Evolutionary conservation across 1,284 basidiomycete species (phyloP).

Genomic region (Thecaphora thlaspeos): DNA sequence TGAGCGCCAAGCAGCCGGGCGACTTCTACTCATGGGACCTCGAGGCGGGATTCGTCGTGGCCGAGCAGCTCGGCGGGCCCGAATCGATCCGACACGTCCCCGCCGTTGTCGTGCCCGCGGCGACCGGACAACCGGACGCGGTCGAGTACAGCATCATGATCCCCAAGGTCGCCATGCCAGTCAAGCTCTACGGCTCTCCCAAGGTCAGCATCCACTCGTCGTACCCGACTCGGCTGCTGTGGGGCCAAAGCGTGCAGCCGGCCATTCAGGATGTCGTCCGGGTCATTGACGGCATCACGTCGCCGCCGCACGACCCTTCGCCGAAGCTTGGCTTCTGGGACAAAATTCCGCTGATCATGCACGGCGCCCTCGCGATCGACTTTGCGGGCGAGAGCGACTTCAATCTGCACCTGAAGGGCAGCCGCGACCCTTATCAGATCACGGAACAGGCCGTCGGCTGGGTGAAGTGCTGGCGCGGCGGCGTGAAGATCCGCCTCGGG

Average conservation of each 20-base stretch:
- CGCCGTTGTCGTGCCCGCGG: slow-evolving; percentile 48
- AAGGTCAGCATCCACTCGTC: slow-evolving; percentile 68
- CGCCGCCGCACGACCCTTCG: slow-evolving; percentile 80
- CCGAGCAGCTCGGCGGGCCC: slow-evolving; percentile 78
- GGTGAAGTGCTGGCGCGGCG: slow-evolving; percentile 79
- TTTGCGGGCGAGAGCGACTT: slow-evolving; percentile 70
- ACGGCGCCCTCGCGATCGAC: slow-evolving; percentile 74
- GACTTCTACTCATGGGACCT: slow-evolving; percentile 64
- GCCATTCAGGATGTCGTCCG: slow-evolving; percentile 83
- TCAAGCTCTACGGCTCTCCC: slow-evolving; percentile 80
- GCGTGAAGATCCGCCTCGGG: slow-evolving; percentile 72
- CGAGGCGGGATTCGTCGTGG: slow-evolving; percentile 79
- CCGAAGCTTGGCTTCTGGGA: slow-evolving; percentile 93
- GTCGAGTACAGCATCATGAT: slow-evolving; percentile 68
- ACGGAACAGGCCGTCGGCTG: slow-evolving; percentile 82
- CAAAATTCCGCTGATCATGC: slow-evolving; percentile 68
- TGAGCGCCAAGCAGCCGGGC: slow-evolving; percentile 8
- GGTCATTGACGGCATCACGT: slow-evolving; percentile 77
- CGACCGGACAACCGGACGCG: slow-evolving; percentile 60
- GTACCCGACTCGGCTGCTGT: slow-evolving; percentile 74
- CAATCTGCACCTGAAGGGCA: slow-evolving; percentile 69
- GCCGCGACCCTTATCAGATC: slow-evolving; percentile 77
- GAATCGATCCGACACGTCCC: slow-evolving; percentile 60
- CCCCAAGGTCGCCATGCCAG: slow-evolving; percentile 91
- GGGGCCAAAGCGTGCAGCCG: slow-evolving; percentile 86